Conservation (phyloP, 768 basidiomycete species). For the Hericium coralloides region DNA sequence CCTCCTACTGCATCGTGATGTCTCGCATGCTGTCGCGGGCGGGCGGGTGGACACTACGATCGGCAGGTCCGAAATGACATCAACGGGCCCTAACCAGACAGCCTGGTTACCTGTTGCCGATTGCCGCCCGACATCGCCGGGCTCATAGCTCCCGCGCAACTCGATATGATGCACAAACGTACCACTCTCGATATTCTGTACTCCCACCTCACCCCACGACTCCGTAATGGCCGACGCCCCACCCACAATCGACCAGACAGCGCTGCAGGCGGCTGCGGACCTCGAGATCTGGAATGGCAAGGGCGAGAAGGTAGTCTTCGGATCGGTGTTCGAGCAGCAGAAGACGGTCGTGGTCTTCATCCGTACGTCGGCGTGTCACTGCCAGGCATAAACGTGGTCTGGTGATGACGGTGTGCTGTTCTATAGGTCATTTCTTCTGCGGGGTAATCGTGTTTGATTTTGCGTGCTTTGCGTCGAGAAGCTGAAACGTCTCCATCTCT, state of each 20-base stretch:
- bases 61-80: no score
- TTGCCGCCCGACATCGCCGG: no score
- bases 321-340: slow-evolving; percentile 6
- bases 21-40: no score
- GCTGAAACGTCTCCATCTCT: neutral
- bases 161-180: no score
- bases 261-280: neutral
- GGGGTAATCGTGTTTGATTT: neutral
- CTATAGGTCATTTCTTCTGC: slow-evolving; percentile 12
- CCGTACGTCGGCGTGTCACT: neutral
- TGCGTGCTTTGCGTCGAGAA: neutral
- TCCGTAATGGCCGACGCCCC: slow-evolving; percentile 5
- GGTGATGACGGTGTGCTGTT: neutral
- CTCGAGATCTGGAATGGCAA: slow-evolving; percentile 2
- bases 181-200: no score
- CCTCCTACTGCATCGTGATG: no score
- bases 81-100: no score
- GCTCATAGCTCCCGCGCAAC: no score
- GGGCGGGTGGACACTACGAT: no score
- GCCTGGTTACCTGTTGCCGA: no score
- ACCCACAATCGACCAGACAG: slow-evolving; percentile 2
- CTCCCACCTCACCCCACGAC: no score
- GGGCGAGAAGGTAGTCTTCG: slow-evolving; percentile 7
- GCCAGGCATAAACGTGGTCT: neutral
- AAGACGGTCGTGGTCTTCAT: slow-evolving; percentile 9